Conservation (phyloP, 2,329 filamentous ascomycete species). For the Talaromyces marneffei region DNA sequence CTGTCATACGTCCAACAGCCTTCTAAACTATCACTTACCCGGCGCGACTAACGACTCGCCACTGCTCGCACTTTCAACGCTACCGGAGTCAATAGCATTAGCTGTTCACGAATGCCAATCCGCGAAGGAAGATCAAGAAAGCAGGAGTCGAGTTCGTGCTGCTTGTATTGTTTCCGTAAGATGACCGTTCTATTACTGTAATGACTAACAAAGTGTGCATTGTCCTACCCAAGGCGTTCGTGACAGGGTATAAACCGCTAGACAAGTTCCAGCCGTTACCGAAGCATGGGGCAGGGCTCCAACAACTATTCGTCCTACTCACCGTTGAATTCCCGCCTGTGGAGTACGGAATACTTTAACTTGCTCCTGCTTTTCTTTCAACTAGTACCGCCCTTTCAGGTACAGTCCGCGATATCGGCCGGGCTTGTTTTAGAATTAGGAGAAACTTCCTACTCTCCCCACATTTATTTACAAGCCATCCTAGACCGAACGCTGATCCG, state of each 20-base stretch:
- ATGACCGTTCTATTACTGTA: neutral
- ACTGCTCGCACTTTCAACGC: neutral
- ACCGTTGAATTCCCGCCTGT: neutral
- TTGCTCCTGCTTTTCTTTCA: neutral
- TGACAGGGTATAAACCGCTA: neutral
- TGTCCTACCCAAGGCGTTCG: neutral
- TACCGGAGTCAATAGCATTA: neutral
- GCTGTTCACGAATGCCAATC: neutral
- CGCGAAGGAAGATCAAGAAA: neutral
- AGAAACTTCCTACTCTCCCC: neutral
- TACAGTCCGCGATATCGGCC: neutral
- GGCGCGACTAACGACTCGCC: neutral
- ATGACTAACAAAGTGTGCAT: neutral
- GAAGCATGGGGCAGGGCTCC: neutral
- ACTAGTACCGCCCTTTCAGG: neutral
- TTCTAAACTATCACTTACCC: neutral
- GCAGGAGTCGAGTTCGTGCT: neutral
- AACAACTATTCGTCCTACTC: neutral
- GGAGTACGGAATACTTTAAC: neutral
- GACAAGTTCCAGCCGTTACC: neutral
- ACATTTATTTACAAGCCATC: neutral
- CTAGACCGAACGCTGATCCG: neutral
- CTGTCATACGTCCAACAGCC: neutral
- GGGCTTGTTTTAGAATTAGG: neutral
- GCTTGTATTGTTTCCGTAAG: neutral